phyloP scores from a whole-genome alignment of 345 rosid genomes.

The Psidium guajava region DNA sequence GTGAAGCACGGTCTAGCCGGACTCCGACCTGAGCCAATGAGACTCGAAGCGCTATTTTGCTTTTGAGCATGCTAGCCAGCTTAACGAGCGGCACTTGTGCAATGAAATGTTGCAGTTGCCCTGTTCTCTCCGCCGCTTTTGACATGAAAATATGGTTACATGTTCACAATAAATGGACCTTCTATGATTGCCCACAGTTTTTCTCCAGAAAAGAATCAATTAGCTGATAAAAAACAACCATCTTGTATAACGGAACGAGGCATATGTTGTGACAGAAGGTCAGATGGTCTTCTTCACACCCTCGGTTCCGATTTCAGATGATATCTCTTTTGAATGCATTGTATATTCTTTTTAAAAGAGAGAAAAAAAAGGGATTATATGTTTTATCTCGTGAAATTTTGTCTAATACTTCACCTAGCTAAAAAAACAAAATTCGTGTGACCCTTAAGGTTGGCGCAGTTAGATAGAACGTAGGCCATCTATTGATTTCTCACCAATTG shows the following conservation, averaged over 20 bases:
- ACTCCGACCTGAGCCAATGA: too few relatives aligned
- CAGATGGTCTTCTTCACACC: background rate
- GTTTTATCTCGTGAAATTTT: accelerated
- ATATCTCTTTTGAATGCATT: background rate
- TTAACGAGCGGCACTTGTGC: background rate
- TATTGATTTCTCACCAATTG: too few relatives aligned
- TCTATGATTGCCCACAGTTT: background rate
- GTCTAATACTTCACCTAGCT: background rate
- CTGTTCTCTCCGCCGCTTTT: background rate
- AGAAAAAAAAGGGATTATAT: background rate
- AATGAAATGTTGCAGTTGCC: background rate
- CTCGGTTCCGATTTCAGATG: background rate
- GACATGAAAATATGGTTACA: background rate
- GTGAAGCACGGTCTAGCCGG: too few relatives aligned
- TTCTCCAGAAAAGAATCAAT: background rate
- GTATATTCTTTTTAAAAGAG: background rate
- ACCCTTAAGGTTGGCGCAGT: background rate
- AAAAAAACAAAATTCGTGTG: background rate
- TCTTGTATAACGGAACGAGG: background rate
- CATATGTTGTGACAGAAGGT: background rate
- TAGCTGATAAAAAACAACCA: background rate
- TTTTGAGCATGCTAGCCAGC: background rate
- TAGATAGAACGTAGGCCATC: background rate
- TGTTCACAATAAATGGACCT: background rate
- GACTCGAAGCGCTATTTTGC: background rate